Evolutionary conservation across 2,329 filamentous ascomycete species (phyloP), one percentile per base, ranked within the genome.

Genomic region (Tolypocladium guangdongense): DNA sequence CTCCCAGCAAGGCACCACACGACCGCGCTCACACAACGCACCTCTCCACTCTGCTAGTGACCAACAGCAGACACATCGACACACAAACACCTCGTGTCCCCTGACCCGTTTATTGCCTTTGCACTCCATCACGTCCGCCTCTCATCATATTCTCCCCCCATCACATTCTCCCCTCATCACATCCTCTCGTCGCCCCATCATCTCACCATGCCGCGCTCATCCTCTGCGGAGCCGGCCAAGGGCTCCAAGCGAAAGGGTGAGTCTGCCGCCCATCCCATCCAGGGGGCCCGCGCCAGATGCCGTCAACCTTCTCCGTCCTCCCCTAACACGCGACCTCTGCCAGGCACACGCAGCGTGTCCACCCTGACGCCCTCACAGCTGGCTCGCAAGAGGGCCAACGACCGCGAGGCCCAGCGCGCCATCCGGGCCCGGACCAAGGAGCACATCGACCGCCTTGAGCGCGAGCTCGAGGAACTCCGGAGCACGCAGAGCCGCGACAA

Each of bases 301-400:
- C n/a, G n/a, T n/a, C n/a, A n/a, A n/a, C n/a, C n/a, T n/a, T n/a
- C n/a, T n/a, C n/a, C n/a, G n/a, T n/a, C n/a, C n/a, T n/a, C n/a
- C n/a, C 8, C 54, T 51, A 46, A 55, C 48, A 48, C 16, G 16
- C 14, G 24, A 18, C 24, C 10, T 16, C 35, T 18, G 11, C 10
- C 35, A 78, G 80, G 79, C 49, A 80, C 86, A 55, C 82, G 90
- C 60, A 90, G 88, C 58, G 90, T 95, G 53, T 89, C 90, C 58
- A 92, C 88, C 63, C 78, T 96, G 65, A 95, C 89, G 12, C 87
- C 90, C 7, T 87, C 91, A 57, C 91, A 96, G 71, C 80, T 96
- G 55, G 88, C 87, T 33, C 87, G 90, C 69, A 96, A 96, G 75
- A 80, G 91, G 58, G 88, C 89, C 63, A 96, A 96, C 73, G 90